A percentile compares a stretch with the other conserved stretches of the same genome.
Evolutionary conservation across 2,329 filamentous ascomycete genomes (phyloP).

Genomic region (Ampelomyces quisqualis): DNA sequence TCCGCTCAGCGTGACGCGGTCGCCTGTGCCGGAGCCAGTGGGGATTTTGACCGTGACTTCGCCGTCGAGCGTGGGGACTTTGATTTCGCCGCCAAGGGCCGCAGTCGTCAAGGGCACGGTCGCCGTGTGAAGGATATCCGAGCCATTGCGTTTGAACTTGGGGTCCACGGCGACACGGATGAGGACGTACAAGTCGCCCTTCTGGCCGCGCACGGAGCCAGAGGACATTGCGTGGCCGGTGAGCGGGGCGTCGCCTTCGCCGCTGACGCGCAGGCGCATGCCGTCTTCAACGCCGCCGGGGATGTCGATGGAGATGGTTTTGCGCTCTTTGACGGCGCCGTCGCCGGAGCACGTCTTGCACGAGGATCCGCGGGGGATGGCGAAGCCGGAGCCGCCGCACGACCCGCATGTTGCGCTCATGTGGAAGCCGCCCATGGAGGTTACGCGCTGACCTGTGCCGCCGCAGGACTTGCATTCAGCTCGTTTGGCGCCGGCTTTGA

Average conservation of each 20-base stretch:
- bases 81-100: constrained; percentile 84
- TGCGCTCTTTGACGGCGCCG: constrained; percentile 79
- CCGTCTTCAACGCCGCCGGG: constrained; percentile 95
- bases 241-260: constrained; percentile 82
- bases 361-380: constrained; percentile 75
- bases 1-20: constrained; percentile 82
- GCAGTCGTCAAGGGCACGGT: constrained; percentile 90
- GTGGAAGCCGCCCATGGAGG: constrained; percentile 93
- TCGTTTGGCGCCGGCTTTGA: constrained; percentile 77
- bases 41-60: constrained; percentile 87
- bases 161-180: constrained; percentile 86
- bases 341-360: constrained; percentile 79
- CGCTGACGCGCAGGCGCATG: constrained; percentile 82
- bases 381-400: constrained; percentile 76
- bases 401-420: constrained; percentile 85
- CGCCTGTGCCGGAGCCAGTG: constrained; percentile 89
- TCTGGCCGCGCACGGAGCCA: constrained; percentile 61
- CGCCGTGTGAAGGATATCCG: constrained; percentile 90
- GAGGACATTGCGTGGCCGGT: constrained; percentile 69
- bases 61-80: constrained; percentile 85
- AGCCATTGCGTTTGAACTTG: constrained; percentile 83
- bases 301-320: constrained; percentile 85
- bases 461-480: constrained; percentile 76
- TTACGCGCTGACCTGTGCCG: constrained; percentile 82
- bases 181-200: constrained; percentile 87